Percentiles rank a stretch among this genome's conserved stretches.
Evolutionary conservation across 1,284 basidiomycete species (phyloP).

Genomic region (Inonotus obliquus): DNA sequence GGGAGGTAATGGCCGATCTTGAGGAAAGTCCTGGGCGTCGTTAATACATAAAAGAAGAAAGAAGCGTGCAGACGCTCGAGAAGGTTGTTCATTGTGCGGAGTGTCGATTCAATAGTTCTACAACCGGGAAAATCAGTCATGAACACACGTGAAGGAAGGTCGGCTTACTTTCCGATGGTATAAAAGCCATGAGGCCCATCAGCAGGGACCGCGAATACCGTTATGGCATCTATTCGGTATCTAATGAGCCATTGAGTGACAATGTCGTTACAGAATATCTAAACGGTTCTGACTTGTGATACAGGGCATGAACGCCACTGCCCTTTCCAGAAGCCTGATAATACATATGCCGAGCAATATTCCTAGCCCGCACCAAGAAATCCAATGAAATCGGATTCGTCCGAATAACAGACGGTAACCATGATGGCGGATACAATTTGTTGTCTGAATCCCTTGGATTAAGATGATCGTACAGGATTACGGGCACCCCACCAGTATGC

Average conservation of each 20-base stretch:
- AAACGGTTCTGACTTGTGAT: slow-evolving; percentile 55
- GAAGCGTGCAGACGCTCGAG: slow-evolving; percentile 92
- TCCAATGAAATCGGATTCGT: slow-evolving; percentile 40
- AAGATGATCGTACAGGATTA: slow-evolving; percentile 72
- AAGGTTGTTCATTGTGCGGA: slow-evolving; percentile 88
- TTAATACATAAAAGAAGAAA: slow-evolving; percentile 91
- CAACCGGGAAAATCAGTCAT: neutral
- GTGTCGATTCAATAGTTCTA: slow-evolving; percentile 79
- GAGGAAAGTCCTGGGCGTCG: slow-evolving; percentile 71
- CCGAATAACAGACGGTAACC: slow-evolving; percentile 44
- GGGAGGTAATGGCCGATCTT: slow-evolving; percentile 90
- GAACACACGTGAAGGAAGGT: neutral
- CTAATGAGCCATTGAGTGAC: slow-evolving; percentile 34
- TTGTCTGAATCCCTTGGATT: slow-evolving; percentile 44
- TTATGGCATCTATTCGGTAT: slow-evolving; percentile 93
- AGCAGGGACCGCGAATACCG: slow-evolving; percentile 84
- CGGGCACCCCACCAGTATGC: slow-evolving; percentile 67
- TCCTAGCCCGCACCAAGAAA: slow-evolving; percentile 55
- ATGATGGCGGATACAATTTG: slow-evolving; percentile 31
- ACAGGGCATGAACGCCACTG: slow-evolving; percentile 75
- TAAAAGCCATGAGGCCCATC: slow-evolving; percentile 93
- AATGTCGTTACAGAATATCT: neutral
- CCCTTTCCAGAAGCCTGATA: slow-evolving; percentile 68
- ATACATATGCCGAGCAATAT: slow-evolving; percentile 58
- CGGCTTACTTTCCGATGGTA: slow-evolving; percentile 74